phyloP scores from a whole-genome alignment of 108 stramenopile species.

The Fistulifera solaris region DNA sequence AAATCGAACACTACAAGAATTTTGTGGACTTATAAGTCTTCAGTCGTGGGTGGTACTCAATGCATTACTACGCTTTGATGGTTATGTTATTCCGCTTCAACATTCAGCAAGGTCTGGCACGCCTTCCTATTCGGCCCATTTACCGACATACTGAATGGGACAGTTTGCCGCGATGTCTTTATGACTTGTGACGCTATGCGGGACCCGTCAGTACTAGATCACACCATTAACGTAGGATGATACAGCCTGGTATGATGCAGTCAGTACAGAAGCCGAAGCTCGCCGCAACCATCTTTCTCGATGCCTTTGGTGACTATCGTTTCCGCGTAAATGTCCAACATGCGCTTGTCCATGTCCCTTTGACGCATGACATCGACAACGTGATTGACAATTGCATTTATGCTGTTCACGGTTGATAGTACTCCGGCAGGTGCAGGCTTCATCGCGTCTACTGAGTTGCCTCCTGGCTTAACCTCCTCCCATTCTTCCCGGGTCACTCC shows the following conservation, averaged over 20 bases:
- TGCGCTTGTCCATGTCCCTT: too few relatives aligned
- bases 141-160: constrained; percentile 2
- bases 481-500: too few relatives aligned
- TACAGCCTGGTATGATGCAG: neutral
- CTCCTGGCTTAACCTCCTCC: too few relatives aligned
- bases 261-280: too few relatives aligned
- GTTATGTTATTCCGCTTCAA: constrained; percentile 14
- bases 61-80: constrained; percentile 20
- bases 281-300: too few relatives aligned
- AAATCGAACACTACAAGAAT: constrained; percentile 12
- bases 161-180: neutral
- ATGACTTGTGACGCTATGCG: neutral
- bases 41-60: constrained; percentile 12
- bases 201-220: constrained; percentile 4
- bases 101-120: constrained; percentile 9
- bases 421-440: too few relatives aligned
- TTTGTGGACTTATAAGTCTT: constrained; percentile 11
- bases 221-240: constrained; percentile 6
- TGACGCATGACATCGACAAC: too few relatives aligned
- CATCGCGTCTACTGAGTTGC: too few relatives aligned
- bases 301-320: too few relatives aligned
- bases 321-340: too few relatives aligned
- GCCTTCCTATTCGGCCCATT: constrained; percentile 10
- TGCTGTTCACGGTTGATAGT: too few relatives aligned
- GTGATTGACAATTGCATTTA: too few relatives aligned